These are phyloP conservation scores for Yamadazyma kanchanaburiensis DNA, from an alignment of 1,139 yeast genomes.

Conservation along the genomic window DNA sequence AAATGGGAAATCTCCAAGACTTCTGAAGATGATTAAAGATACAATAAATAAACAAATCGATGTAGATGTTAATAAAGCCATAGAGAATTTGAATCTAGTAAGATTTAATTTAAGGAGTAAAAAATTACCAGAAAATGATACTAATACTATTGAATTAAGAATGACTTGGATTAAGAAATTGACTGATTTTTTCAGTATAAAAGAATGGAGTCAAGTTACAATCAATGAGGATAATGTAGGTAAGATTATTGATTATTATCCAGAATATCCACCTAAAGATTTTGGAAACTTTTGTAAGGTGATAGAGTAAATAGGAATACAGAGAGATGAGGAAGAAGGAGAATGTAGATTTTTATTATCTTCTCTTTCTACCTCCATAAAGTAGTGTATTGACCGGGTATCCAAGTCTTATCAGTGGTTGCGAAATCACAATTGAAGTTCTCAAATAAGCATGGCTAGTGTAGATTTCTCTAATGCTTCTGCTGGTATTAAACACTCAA, in stretches of 20 bases:
- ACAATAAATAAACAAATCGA: constrained; percentile 47
- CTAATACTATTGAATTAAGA: constrained; percentile 52
- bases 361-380: no score
- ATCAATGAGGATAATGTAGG: constrained; percentile 18
- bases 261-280: constrained; percentile 47
- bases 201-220: constrained; percentile 54
- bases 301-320: no score
- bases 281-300: no score
- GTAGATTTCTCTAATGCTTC: no score
- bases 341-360: no score
- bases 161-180: constrained; percentile 72
- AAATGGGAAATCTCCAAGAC: constrained; percentile 78
- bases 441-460: no score
- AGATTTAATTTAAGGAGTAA: constrained; percentile 49
- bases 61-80: constrained; percentile 53
- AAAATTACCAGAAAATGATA: constrained; percentile 45
- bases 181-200: constrained; percentile 58
- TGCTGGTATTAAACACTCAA: no score
- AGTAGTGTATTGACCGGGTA: no score
- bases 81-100: constrained; percentile 59
- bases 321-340: no score
- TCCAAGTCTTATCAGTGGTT: no score
- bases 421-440: no score
- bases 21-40: constrained; percentile 64
- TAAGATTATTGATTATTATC: constrained; percentile 33